A percentile compares a stretch with the other conserved stretches of the same genome.
phyloP scores from a whole-genome alignment of 345 rosid genomes.

The Eucalyptus leucophloia region DNA sequence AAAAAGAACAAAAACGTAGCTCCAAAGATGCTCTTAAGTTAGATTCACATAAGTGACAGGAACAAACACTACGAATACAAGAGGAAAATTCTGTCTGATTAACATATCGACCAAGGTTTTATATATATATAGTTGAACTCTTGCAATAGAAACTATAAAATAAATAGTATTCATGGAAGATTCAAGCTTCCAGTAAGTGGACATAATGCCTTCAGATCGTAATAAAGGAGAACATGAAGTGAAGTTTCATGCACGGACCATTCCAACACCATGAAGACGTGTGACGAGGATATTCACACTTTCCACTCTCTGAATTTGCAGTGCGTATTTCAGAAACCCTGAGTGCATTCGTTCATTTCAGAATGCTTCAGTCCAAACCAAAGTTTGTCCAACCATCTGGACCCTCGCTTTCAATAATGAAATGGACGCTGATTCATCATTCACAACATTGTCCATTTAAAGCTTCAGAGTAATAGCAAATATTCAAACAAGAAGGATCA shows the following conservation, averaged over 20 bases:
- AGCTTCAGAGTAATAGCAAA: neutral
- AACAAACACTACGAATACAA: neutral
- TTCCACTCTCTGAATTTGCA: neutral
- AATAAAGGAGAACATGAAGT: neutral
- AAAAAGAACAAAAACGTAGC: neutral
- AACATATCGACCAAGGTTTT: neutral
- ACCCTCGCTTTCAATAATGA: neutral
- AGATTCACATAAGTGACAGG: neutral
- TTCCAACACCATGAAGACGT: neutral
- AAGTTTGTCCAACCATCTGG: neutral
- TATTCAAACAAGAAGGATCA: neutral
- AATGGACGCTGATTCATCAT: neutral
- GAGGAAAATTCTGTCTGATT: neutral
- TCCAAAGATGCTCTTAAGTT: neutral
- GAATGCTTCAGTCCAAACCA: neutral
- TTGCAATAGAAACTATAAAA: neutral
- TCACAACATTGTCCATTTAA: neutral
- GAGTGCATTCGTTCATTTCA: neutral
- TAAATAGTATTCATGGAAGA: neutral
- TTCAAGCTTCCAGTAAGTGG: neutral
- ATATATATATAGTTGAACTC: neutral
- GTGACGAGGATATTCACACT: neutral
- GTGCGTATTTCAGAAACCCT: neutral
- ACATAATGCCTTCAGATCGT: neutral
- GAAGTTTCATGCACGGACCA: neutral